Evolutionary conservation across 176 grass and related monocot species (phyloP).

Genomic region (Rhynchospora tenuis): DNA sequence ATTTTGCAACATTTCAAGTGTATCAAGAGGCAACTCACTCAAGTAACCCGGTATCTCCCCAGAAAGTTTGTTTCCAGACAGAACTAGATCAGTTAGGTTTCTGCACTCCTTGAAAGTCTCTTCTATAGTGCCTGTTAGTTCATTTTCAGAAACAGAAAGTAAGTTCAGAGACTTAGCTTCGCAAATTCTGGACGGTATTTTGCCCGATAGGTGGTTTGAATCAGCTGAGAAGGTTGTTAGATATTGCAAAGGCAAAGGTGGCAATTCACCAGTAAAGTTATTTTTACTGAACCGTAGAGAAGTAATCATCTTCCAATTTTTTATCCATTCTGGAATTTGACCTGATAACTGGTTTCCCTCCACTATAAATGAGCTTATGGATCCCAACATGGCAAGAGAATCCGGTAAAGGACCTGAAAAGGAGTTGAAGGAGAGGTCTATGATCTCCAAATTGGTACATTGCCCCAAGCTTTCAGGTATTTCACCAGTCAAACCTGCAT

Average conservation of each 20-base stretch:
- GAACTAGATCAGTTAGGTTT: conserved; percentile 69
- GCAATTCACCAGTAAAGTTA: conserved; percentile 58
- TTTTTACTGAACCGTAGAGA: conserved; percentile 66
- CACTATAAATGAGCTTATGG: conserved; percentile 51
- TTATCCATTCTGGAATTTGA: conserved; percentile 68
- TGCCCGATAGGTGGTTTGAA: conserved; percentile 70
- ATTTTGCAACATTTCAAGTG: conserved; percentile 66
- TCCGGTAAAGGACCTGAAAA: conserved; percentile 59
- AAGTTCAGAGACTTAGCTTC: conserved; percentile 46
- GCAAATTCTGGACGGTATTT: conserved; percentile 56
- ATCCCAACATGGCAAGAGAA: conserved; percentile 50
- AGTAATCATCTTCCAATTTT: conserved; percentile 48
- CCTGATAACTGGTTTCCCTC: conserved; percentile 67
- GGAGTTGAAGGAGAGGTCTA: conserved; percentile 67
- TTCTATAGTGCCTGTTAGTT: conserved; percentile 55
- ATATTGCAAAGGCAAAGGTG: conserved; percentile 45
- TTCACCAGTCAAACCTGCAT: conserved; percentile 52
- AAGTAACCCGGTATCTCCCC: conserved; percentile 81
- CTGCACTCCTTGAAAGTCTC: conserved; percentile 57
- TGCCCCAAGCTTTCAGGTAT: conserved; percentile 58
- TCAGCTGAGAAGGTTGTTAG: conserved; percentile 68
- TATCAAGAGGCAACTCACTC: conserved; percentile 67
- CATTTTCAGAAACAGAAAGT: conserved; percentile 63
- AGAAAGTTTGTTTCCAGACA: conserved; percentile 70
- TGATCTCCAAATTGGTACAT: conserved; percentile 65